Evolutionary conservation across 805 yeast species (phyloP).

Genomic region (Candida xyloterini): DNA sequence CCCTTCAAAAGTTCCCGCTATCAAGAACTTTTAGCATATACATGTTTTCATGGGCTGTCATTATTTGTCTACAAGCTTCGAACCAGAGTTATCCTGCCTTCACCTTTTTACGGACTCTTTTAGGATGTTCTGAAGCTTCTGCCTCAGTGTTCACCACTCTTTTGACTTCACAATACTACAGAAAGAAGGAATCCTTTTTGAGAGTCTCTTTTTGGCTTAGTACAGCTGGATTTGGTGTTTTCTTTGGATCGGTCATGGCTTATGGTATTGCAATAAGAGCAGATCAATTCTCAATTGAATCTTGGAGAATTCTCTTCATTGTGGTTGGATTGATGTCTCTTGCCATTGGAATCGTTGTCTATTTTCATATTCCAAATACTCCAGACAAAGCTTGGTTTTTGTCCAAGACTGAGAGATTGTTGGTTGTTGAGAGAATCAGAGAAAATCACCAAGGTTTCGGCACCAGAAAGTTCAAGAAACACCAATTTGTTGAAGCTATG

Average conservation of each 20-base stretch:
- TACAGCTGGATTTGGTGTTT: constrained; percentile 43
- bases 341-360: constrained; percentile 45
- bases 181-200: constrained; percentile 28
- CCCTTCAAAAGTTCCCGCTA: constrained; percentile 44
- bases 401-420: constrained; percentile 32
- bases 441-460: constrained; percentile 27
- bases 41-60: constrained; percentile 50
- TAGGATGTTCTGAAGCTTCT: constrained; percentile 42
- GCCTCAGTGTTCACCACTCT: constrained; percentile 34
- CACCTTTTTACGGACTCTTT: constrained; percentile 42
- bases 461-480: constrained; percentile 27
- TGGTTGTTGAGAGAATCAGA: constrained; percentile 33
- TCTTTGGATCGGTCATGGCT: constrained; percentile 53
- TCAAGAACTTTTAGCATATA: constrained; percentile 44
- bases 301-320: constrained; percentile 63
- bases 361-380: constrained; percentile 52
- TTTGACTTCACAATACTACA: constrained; percentile 38
- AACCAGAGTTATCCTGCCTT: constrained; percentile 45
- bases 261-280: constrained; percentile 45
- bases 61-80: constrained; percentile 44
- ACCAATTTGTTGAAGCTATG: constrained; percentile 30
- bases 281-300: constrained; percentile 40
- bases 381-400: constrained; percentile 47
- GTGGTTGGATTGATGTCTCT: constrained; percentile 62
- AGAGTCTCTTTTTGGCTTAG: constrained; percentile 33